phyloP scores from a whole-genome alignment of 805 yeast genomes.

The Jamesozyma hellenica region DNA sequence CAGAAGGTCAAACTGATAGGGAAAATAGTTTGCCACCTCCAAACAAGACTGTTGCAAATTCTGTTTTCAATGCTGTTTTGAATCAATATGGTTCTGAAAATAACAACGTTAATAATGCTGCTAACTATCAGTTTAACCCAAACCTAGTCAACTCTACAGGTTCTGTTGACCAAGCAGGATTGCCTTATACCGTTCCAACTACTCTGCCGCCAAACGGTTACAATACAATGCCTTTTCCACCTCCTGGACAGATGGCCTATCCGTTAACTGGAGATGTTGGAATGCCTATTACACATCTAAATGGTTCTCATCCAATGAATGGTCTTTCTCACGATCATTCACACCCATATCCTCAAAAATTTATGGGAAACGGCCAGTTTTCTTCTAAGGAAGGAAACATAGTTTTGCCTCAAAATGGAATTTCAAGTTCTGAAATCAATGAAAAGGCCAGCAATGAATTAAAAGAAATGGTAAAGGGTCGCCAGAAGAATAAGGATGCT shows the following conservation, averaged over 20 bases:
- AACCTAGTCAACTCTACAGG: conserved; percentile 5
- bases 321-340: not conserved
- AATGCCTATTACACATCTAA: conserved; percentile 10
- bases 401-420: not conserved
- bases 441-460: conserved; percentile 9
- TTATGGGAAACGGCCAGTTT: not conserved
- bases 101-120: conserved; percentile 2
- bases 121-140: conserved; percentile 4
- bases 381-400: not conserved
- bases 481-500: not conserved
- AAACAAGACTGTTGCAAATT: conserved; percentile 21
- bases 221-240: conserved; percentile 1
- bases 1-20: conserved; percentile 5
- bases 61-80: conserved; percentile 27
- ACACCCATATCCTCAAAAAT: not conserved
- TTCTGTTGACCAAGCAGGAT: conserved; percentile 15
- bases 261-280: conserved; percentile 4
- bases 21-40: conserved; percentile 11
- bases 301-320: not conserved
- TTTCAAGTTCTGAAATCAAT: conserved; percentile 3
- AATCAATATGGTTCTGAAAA: conserved; percentile 20
- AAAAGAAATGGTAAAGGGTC: conserved; percentile 5
- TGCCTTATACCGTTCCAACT: conserved; percentile 22
- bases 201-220: conserved; percentile 17
- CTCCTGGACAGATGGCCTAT: conserved; percentile 8